Conservation (phyloP, 2,329 filamentous ascomycete species). For the Cordyceps cateniannulata region DNA sequence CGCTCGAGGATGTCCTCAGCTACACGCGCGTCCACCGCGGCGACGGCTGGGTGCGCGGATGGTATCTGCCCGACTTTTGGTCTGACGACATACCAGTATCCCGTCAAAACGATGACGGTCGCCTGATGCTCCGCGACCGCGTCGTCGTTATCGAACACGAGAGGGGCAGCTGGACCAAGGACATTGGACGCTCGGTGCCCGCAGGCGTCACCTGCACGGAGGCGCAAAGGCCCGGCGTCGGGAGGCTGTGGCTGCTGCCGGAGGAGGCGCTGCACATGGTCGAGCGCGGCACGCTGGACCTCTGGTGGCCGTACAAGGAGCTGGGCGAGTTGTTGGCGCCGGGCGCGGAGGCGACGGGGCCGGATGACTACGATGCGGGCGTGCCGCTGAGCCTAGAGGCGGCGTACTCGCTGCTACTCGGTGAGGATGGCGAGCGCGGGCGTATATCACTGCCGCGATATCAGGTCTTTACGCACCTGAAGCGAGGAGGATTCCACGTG, state of each 20-base stretch:
- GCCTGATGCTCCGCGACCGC: constrained; percentile 35
- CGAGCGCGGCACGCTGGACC: constrained; percentile 79
- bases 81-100: too few relatives aligned
- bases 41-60: constrained; percentile 60
- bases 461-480: constrained; percentile 80
- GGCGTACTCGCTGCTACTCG: constrained; percentile 79
- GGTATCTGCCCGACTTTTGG: constrained; percentile 63
- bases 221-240: constrained; percentile 38
- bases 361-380: constrained; percentile 50
- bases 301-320: constrained; percentile 68
- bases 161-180: constrained; percentile 66
- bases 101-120: constrained; percentile 19
- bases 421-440: constrained; percentile 55
- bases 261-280: constrained; percentile 88
- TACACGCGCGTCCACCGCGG: constrained; percentile 69
- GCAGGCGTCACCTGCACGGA: constrained; percentile 40
- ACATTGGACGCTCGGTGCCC: constrained; percentile 62
- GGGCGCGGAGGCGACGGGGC: constrained; percentile 19
- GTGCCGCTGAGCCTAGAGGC: constrained; percentile 88
- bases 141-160: constrained; percentile 65
- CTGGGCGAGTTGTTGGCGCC: constrained; percentile 39
- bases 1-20: constrained; percentile 82
- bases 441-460: constrained; percentile 70
- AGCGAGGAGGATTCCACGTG: constrained; percentile 75
- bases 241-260: constrained; percentile 75